Evolutionary conservation across 495 filamentous ascomycete genomes (phyloP).

Genomic region (Talaromyces borbonicus): DNA sequence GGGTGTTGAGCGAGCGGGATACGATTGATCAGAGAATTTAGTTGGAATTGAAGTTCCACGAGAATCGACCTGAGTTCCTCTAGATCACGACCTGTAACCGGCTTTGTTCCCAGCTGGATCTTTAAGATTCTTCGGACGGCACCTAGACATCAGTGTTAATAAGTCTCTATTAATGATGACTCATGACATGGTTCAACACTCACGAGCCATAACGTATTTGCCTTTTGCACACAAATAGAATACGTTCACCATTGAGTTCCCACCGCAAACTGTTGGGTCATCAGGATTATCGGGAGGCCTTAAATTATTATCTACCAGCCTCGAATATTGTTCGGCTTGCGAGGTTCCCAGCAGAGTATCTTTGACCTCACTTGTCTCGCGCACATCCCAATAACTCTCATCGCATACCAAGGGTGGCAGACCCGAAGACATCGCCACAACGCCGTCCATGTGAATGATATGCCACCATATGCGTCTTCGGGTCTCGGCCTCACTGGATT

Average conservation of each 20-base stretch:
- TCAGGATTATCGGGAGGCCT: constrained; percentile 33
- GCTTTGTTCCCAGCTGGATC: constrained; percentile 37
- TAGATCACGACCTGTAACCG: constrained; percentile 34
- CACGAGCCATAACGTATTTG: constrained; percentile 40
- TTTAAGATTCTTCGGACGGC: constrained; percentile 35
- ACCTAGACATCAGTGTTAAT: constrained; percentile 20
- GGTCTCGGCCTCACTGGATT: constrained; percentile 57
- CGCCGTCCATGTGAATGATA: constrained; percentile 55
- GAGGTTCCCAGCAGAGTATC: constrained; percentile 33
- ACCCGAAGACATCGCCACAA: constrained; percentile 39
- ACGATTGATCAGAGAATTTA: constrained; percentile 33
- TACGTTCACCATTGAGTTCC: constrained; percentile 38
- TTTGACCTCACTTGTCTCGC: constrained; percentile 36
- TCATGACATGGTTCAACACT: constrained; percentile 8
- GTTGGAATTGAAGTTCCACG: constrained; percentile 33
- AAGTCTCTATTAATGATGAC: neutral
- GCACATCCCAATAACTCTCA: constrained; percentile 40
- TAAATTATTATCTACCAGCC: constrained; percentile 21
- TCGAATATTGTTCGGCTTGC: constrained; percentile 28
- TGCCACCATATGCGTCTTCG: constrained; percentile 66
- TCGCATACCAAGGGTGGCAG: constrained; percentile 35
- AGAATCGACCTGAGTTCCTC: constrained; percentile 35
- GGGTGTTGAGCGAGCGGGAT: constrained; percentile 21
- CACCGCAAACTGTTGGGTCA: constrained; percentile 33
- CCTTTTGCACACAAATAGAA: constrained; percentile 36